phyloP scores from a whole-genome alignment of 2,329 filamentous ascomycete genomes.

The Arthrobotrys musiformis region DNA sequence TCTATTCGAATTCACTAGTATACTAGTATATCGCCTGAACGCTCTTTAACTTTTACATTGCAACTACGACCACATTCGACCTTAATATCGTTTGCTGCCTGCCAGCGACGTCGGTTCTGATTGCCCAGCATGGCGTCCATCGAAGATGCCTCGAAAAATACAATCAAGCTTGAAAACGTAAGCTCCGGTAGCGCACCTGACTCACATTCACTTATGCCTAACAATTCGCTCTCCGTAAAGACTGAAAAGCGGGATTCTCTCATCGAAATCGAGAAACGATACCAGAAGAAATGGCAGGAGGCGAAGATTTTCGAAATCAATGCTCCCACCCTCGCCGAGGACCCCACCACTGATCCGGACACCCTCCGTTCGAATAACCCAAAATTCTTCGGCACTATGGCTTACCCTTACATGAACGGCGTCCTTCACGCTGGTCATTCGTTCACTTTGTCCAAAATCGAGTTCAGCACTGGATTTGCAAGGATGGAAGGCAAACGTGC shows the following conservation, averaged over 20 bases:
- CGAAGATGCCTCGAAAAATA: conserved; percentile 66
- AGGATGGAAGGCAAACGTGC: conserved; percentile 89
- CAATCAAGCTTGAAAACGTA: conserved; percentile 73
- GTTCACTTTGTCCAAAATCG: conserved; percentile 91
- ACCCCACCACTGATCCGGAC: conserved; percentile 77
- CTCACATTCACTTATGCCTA: conserved; percentile 57
- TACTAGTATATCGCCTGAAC: no score
- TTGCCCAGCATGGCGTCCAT: conserved; percentile 51
- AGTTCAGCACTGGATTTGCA: conserved; percentile 87
- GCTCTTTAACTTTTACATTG: no score
- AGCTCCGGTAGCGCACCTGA: conserved; percentile 49
- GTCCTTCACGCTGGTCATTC: conserved; percentile 89
- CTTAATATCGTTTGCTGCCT: not conserved
- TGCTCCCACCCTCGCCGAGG: conserved; percentile 81
- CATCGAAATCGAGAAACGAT: conserved; percentile 87
- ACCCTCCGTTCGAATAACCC: conserved; percentile 83
- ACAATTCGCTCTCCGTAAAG: conserved; percentile 62
- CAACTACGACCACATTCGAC: not conserved
- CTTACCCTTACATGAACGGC: conserved; percentile 86
- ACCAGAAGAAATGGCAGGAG: conserved; percentile 85
- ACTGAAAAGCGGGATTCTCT: conserved; percentile 89
- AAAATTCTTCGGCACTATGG: conserved; percentile 89
- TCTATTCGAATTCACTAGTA: no score
- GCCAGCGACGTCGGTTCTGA: not conserved
- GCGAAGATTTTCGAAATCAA: conserved; percentile 83